Evolutionary conservation across 2,329 filamentous ascomycete genomes (phyloP), one percentile per base, ranked within the genome.

Genomic region (Penicillium sp.): DNA sequence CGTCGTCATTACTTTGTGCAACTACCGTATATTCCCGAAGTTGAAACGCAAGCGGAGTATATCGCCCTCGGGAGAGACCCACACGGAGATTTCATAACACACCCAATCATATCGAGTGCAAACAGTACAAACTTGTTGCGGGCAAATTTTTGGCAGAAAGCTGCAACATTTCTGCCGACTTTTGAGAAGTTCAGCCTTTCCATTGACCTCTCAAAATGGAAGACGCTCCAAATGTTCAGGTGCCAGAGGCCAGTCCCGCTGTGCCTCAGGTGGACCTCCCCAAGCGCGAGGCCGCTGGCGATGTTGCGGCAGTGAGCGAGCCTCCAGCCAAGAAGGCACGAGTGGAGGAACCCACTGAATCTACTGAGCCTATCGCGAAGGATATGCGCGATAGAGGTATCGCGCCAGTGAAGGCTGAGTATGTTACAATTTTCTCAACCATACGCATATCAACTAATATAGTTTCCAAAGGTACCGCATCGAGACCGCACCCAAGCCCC

Each of bases 401-500:
- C 49, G 88, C 88, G 18, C 83, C 85, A 8, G 83, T 92, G 71
- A 92, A 91, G 73, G 79, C 83, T 67, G 88, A 92, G 84, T 65
- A 63, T 31, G 54, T 50, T 14, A 4, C 10, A 13, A 11, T 3
- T 9, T n/a, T 10, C n/a, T 5, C 6, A 16, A 43, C 40, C 36
- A 8, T 18, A 2, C 6, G 5, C n/a, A 27, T 34, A 39, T 50
- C 59, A 41, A 60, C 38, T 3, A 21, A 40, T 24, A 50, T 22
- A 10, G 18, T 7, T 41, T 50, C 36, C 31, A 5, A 36, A 53
- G 72, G 57, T 77, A 64, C 53, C 60, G 72, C 32, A 61, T 73
- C 38, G 56, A 60, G 27, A 53, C 53, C 18, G 57, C 54, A 14
- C 47, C 54, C 2, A 68, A 59, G 38, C 59, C 56, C 18, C 53